A percentile compares a stretch with the other conserved stretches of the same genome.
phyloP scores from a whole-genome alignment of 495 filamentous ascomycete genomes.

The Penicilliopsis zonata region DNA sequence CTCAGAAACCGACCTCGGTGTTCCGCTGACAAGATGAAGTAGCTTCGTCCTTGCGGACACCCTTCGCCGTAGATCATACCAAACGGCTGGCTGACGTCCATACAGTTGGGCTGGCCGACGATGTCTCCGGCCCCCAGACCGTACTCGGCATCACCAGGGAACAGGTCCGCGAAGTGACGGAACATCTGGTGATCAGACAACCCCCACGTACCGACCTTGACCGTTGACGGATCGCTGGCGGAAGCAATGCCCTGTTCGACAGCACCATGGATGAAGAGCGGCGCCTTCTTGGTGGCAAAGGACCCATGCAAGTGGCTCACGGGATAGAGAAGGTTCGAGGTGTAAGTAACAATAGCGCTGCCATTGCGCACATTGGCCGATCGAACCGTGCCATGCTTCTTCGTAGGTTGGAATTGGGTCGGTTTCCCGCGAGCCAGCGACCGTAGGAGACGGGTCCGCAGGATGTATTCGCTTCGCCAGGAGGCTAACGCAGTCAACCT shows the following conservation, averaged over 20 bases:
- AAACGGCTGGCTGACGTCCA: slow-evolving; percentile 78
- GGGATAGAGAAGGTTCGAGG: slow-evolving; percentile 60
- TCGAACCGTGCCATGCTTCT: slow-evolving; percentile 35
- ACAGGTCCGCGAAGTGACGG: slow-evolving; percentile 62
- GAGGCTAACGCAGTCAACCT: slow-evolving; percentile 68
- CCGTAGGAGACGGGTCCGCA: slow-evolving; percentile 72
- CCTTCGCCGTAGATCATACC: slow-evolving; percentile 81
- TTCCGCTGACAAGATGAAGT: slow-evolving; percentile 64
- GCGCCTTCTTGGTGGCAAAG: slow-evolving; percentile 60
- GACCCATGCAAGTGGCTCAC: slow-evolving; percentile 65
- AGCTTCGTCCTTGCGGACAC: slow-evolving; percentile 63
- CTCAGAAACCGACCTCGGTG: slow-evolving; percentile 65
- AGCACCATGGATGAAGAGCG: slow-evolving; percentile 70
- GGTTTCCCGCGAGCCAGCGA: slow-evolving; percentile 71
- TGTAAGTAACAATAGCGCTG: slow-evolving; percentile 61
- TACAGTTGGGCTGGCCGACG: slow-evolving; percentile 65
- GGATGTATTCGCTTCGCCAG: slow-evolving; percentile 87
- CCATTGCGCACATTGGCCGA: slow-evolving; percentile 37
- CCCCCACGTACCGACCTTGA: slow-evolving; percentile 78
- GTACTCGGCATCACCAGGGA: slow-evolving; percentile 61
- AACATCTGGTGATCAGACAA: slow-evolving; percentile 61
- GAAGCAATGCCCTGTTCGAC: slow-evolving; percentile 62
- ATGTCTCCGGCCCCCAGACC: slow-evolving; percentile 67
- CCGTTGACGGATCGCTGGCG: slow-evolving; percentile 60
- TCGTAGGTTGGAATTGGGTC: slow-evolving; percentile 40